phyloP scores from a whole-genome alignment of 75 land plant genomes.

The Isoetes taiwanensis region DNA sequence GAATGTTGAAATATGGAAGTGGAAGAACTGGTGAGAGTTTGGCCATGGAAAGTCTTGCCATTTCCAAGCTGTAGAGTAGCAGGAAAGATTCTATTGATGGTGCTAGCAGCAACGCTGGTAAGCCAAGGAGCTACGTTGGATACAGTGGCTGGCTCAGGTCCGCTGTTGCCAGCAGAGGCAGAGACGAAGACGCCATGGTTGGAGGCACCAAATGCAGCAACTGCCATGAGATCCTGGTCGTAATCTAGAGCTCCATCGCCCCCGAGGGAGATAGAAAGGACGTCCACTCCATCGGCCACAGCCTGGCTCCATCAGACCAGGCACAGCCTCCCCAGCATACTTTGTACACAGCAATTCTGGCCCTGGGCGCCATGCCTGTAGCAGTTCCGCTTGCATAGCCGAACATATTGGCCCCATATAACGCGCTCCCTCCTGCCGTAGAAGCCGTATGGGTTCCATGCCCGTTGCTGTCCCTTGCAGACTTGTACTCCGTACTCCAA shows the following conservation, averaged over 20 bases:
- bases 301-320: constrained; percentile 60
- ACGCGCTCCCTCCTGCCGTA: constrained; percentile 18
- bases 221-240: constrained; percentile 33
- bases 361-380: constrained; percentile 13
- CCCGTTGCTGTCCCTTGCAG: constrained; percentile 20
- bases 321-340: background rate
- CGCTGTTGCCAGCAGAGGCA: constrained; percentile 52
- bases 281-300: constrained; percentile 57
- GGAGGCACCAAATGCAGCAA: constrained; percentile 45
- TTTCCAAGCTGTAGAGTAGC: constrained; percentile 38
- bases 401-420: constrained; percentile 1
- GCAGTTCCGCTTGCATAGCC: constrained; percentile 27
- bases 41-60: constrained; percentile 33
- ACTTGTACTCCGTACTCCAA: constrained; percentile 12
- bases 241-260: constrained; percentile 13
- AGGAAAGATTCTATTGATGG: constrained; percentile 36
- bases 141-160: constrained; percentile 41
- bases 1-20: background rate
- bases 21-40: too few relatives aligned
- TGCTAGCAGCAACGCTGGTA: constrained; percentile 67
- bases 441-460: constrained; percentile 37
- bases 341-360: constrained; percentile 29
- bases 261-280: constrained; percentile 57
- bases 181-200: constrained; percentile 31
- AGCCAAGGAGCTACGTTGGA: constrained; percentile 68